Conservation (phyloP, 1,139 yeast species). For the Saccharomyces hybrid region DNA sequence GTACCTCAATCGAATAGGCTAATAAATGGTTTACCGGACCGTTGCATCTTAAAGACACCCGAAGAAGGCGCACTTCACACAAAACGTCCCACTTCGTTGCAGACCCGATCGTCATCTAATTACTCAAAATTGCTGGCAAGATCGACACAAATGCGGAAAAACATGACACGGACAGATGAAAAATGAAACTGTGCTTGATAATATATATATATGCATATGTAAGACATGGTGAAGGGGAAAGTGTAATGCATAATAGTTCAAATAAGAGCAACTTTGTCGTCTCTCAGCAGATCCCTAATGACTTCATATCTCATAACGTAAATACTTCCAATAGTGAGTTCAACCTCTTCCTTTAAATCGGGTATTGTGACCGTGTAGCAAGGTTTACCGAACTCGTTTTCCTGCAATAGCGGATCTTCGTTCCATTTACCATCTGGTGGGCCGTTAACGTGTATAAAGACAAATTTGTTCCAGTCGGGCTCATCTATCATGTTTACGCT, state of each 20-base stretch:
- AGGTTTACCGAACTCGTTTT: constrained; percentile 21
- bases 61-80: constrained; percentile 7
- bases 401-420: constrained; percentile 27
- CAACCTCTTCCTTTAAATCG: constrained; percentile 48
- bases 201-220: neutral
- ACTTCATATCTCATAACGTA: constrained; percentile 65
- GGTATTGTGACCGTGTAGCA: constrained; percentile 27
- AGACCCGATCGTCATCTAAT: neutral
- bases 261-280: constrained; percentile 25
- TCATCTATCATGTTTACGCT: constrained; percentile 70
- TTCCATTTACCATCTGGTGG: constrained; percentile 28
- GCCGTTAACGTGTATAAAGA: constrained; percentile 53
- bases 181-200: neutral
- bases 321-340: constrained; percentile 57
- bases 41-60: constrained; percentile 9
- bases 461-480: constrained; percentile 72
- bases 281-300: constrained; percentile 23
- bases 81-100: neutral
- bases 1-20: constrained; percentile 26
- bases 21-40: constrained; percentile 32
- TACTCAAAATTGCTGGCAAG: neutral
- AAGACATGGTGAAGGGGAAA: neutral
- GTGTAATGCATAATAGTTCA: constrained; percentile 6
- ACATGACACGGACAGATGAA: neutral
- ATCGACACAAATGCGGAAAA: constrained; percentile 1